Evolutionary conservation across 208 protist species (phyloP).

Genomic region (Naegleria lovaniensis): DNA sequence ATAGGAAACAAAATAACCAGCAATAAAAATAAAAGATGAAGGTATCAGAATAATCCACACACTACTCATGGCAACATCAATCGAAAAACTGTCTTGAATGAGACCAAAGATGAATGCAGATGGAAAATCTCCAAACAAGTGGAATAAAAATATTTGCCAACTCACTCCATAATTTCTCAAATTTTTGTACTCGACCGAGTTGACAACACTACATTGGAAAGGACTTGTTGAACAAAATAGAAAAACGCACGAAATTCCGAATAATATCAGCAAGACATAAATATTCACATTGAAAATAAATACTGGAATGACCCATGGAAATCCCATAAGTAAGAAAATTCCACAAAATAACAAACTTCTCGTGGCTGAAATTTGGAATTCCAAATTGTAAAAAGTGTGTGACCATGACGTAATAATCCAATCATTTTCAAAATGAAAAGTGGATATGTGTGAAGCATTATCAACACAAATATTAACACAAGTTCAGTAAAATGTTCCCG

Average conservation of each 20-base stretch:
- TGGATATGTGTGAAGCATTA: too few species aligned
- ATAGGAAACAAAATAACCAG: background rate
- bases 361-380: too few species aligned
- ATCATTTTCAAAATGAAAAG: too few species aligned
- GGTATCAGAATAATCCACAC: background rate
- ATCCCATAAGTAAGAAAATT: constrained; percentile 19
- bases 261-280: constrained; percentile 16
- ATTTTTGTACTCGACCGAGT: background rate
- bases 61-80: background rate
- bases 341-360: background rate
- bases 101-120: constrained; percentile 64
- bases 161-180: constrained; percentile 69
- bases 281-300: constrained; percentile 10
- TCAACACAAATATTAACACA: too few species aligned
- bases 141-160: constrained; percentile 73
- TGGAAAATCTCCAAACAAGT: constrained; percentile 73
- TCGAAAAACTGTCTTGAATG: background rate
- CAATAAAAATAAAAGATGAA: background rate
- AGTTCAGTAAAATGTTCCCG: too few species aligned
- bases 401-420: too few species aligned
- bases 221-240: constrained; percentile 29
- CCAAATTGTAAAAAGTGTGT: too few species aligned
- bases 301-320: constrained; percentile 6
- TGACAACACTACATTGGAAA: constrained; percentile 2
- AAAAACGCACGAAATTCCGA: constrained; percentile 14